A percentile compares a stretch with the other conserved stretches of the same genome.
These are phyloP conservation scores for Castanospermum australe DNA, from an alignment of 306 rosid species.

Conservation along the genomic window DNA sequence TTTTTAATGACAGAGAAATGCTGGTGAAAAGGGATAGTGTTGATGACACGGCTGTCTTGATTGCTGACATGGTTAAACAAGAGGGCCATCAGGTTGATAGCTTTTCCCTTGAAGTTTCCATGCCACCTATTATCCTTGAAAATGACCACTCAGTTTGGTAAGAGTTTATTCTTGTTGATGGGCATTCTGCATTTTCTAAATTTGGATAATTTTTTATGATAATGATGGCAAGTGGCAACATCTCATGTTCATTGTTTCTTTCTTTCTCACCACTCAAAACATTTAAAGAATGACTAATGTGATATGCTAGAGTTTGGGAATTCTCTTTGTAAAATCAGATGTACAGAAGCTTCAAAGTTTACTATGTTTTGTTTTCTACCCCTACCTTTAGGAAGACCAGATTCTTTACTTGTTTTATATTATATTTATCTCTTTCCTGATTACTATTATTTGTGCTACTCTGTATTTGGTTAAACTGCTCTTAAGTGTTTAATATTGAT, in stretches of 20 bases:
- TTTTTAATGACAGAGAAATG: slow-evolving; percentile 24
- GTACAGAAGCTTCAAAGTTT: neutral
- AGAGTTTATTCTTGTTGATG: neutral
- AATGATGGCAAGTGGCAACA: neutral
- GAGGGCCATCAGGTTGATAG: slow-evolving; percentile 54
- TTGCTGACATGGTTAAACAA: slow-evolving; percentile 51
- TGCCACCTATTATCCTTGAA: slow-evolving; percentile 54
- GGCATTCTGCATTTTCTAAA: neutral
- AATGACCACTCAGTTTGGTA: slow-evolving; percentile 60
- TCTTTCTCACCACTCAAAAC: neutral
- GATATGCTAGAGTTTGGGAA: neutral
- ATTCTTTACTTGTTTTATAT: neutral
- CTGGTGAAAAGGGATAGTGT: slow-evolving; percentile 32
- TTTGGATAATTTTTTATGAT: neutral
- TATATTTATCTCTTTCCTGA: neutral
- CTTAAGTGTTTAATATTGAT: neutral
- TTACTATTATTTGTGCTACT: neutral
- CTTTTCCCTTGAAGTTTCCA: slow-evolving; percentile 77
- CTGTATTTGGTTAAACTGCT: slow-evolving; percentile 6
- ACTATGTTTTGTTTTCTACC: neutral
- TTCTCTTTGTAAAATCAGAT: neutral
- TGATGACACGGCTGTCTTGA: slow-evolving; percentile 49
- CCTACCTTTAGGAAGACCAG: neutral
- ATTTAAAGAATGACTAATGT: neutral
- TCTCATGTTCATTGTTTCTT: neutral